Base-by-base conservation (phyloP, 306 rosid genomes). In the Arachis stenosperma region DNA sequence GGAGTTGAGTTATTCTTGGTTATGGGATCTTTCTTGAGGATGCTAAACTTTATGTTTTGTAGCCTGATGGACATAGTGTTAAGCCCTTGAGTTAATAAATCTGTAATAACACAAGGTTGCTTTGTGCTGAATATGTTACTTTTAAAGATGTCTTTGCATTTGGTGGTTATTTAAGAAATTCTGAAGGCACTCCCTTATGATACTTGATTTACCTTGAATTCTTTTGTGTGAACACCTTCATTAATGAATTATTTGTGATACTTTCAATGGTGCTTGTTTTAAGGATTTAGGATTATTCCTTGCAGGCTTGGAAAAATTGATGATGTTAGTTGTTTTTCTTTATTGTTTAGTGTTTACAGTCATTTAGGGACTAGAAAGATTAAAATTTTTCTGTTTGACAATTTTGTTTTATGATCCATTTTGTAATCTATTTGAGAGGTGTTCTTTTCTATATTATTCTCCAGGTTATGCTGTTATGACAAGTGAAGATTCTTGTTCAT, bases 171-270 rank as follows among this genome's bases (percentile, higher is more conserved):
- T 22, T 22, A 22, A 22, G 4, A 33, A 33, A 33, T 33, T 33
- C 37, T 33, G 37, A 33, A 33, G 37, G 37, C 37, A 33, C 37
- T 33, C 37, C 37, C 3, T 33, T 4, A 33, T 33, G 37, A 33
- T 33, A 33, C 37, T 2, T 58, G 73, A 61, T 61, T 30, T n/a
- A n/a, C 52, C 60, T 66, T 59, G 39, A 67, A 67, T 50, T 59
- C 11, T 42, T 66, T 8, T 50, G 30, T 37, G 27, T 61, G 17
- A 5, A 17, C 37, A 6, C 6, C 53, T 65, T 67, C 51, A 27
- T 72, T 27, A 1, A 1, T 51, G 56, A 51, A 50, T 50, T 9
- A 10, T 33, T 33, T 33, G 37, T 6, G 37, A 54, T 41, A 14
- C 10, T 48, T 50, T 47, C 3, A n/a, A 29, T 61, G 63, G 47